Percentiles rank a stretch among this genome's conserved stretches.
These are phyloP conservation scores for Lophiotrema nucula DNA, from an alignment of 495 filamentous ascomycete species.

Conservation along the genomic window DNA sequence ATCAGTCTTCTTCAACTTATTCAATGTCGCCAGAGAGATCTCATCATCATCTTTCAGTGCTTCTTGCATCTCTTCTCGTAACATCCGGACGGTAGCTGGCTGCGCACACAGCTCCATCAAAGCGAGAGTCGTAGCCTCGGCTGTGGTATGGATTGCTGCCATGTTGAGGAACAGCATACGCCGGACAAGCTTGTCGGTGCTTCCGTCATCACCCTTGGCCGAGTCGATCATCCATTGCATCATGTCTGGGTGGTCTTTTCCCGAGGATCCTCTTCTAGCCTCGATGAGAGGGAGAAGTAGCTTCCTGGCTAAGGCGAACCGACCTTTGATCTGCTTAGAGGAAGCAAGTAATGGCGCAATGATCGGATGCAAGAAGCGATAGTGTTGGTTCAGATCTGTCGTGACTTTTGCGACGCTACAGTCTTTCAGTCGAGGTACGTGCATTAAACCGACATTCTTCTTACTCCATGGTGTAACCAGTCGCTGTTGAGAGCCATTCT, in stretches of 20 bases:
- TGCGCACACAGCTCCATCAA: not conserved
- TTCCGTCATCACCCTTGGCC: not conserved
- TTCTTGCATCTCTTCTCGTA: conserved; percentile 51
- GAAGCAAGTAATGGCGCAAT: too few species aligned
- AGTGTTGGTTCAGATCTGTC: too few species aligned
- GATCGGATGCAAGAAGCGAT: too few species aligned
- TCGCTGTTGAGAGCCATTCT: too few species aligned
- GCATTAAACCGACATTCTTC: too few species aligned
- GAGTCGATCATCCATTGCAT: not conserved
- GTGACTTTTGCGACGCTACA: too few species aligned
- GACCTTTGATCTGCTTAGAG: too few species aligned
- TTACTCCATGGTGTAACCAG: too few species aligned
- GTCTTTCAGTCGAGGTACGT: too few species aligned
- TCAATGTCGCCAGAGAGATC: conserved; percentile 43
- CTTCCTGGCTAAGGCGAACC: not conserved
- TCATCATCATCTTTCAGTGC: conserved; percentile 38
- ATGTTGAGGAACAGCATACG: not conserved
- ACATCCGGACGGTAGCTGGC: too few species aligned
- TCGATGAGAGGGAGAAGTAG: not conserved
- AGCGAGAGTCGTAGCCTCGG: not conserved
- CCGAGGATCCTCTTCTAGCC: not conserved
- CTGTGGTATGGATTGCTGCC: not conserved
- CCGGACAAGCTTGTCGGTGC: not conserved
- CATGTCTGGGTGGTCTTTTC: not conserved
- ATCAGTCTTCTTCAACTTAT: conserved; percentile 50